These are phyloP conservation scores for Thalassiosira livingstoniorum DNA, from an alignment of 352 stramenopile species.

Conservation along the genomic window DNA sequence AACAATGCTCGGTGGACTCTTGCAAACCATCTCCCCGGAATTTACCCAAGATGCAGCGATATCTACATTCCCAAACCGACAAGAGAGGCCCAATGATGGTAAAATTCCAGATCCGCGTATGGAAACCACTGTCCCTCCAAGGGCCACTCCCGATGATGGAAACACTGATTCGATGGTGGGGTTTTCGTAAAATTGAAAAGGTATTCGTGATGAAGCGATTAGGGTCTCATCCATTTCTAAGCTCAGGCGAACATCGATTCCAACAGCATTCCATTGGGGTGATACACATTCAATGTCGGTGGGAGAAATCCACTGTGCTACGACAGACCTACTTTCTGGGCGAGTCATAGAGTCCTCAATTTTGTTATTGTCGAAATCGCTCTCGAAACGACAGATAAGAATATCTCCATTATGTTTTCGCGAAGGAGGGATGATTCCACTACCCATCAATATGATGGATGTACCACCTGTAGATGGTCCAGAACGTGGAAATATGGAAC, in stretches of 20 bases:
- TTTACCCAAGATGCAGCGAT: constrained; percentile 30
- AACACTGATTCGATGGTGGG: constrained; percentile 49
- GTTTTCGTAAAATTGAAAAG: constrained; percentile 46
- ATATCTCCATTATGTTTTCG: neutral
- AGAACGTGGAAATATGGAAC: constrained; percentile 28
- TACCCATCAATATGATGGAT: constrained; percentile 20
- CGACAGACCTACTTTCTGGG: neutral
- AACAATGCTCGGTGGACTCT: constrained; percentile 36
- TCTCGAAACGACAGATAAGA: constrained; percentile 39
- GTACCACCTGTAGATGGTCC: constrained; percentile 33
- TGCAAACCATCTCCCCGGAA: constrained; percentile 33
- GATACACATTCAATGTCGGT: constrained; percentile 32
- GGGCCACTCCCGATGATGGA: constrained; percentile 38
- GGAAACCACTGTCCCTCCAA: constrained; percentile 53
- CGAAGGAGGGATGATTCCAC: constrained; percentile 13
- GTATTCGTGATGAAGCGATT: constrained; percentile 23
- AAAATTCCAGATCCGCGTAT: constrained; percentile 45
- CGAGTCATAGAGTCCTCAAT: neutral
- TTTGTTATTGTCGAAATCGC: neutral
- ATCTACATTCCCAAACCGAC: constrained; percentile 41
- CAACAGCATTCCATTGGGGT: constrained; percentile 18
- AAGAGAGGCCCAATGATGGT: constrained; percentile 28
- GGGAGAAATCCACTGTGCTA: constrained; percentile 50
- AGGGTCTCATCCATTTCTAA: constrained; percentile 25
- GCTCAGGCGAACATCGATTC: constrained; percentile 17